Evolutionary conservation across 139 green algal genomes (phyloP).

Genomic region (Auxenochlorella pyrenoidosa): DNA sequence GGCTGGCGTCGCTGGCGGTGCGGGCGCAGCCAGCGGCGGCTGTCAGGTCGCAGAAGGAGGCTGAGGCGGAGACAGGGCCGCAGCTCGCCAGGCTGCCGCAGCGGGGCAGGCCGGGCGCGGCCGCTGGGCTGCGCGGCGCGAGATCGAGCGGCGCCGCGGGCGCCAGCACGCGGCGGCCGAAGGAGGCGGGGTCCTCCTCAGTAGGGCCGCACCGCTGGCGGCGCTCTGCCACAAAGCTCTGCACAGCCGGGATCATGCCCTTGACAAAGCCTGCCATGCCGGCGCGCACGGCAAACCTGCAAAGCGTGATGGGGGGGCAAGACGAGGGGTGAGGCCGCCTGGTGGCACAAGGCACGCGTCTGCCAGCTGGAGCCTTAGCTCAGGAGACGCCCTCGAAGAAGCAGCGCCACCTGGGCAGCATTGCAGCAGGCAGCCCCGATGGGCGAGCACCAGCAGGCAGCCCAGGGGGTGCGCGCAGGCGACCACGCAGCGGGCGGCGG

Average conservation of each 20-base stretch:
- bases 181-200: constrained; percentile 41
- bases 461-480: no score
- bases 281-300: constrained; percentile 70
- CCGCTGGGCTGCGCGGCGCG: background rate
- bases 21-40: background rate
- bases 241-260: constrained; percentile 69
- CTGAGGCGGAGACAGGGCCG: background rate
- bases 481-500: no score
- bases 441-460: no score
- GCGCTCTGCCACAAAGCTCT: constrained; percentile 69
- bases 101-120: background rate
- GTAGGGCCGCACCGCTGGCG: constrained; percentile 49
- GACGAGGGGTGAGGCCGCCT: no score
- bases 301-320: background rate
- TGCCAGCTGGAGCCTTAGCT: no score
- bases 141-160: background rate
- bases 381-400: no score
- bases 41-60: background rate
- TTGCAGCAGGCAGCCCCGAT: background rate
- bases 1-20: background rate
- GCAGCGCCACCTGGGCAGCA: no score
- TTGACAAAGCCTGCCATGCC: constrained; percentile 93
- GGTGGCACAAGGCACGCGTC: no score
- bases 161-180: constrained; percentile 32
- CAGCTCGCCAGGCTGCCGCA: background rate